Evolutionary conservation across 148 eudicot genomes (phyloP), one percentile per base, ranked within the genome.

Genomic region (Arbutus unedo): DNA sequence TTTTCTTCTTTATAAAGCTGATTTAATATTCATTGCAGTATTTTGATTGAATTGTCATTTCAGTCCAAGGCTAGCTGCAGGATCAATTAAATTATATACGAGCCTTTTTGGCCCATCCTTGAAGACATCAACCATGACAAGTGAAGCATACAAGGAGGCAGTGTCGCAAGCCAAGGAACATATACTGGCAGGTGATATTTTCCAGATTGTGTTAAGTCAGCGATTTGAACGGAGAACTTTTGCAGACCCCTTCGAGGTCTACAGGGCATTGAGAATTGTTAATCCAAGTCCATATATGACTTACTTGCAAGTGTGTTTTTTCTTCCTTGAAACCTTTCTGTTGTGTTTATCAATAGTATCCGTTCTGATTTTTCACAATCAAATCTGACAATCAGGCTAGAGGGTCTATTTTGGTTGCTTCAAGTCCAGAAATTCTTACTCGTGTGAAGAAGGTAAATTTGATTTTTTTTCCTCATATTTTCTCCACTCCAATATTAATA

Each of bases 201-300:
- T 97, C 88, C 99, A 97, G 84, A 93, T 97, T 79, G 99, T 97
- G 45, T 86, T 97, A 76, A 94, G 98, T 85, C 99, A 97, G 81
- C 97, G 99, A 51, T 97, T 97, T 89, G 99, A 97, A 87, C 89
- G 94, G 76, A 89, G 95, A 62, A 97, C 99, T 62, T 97, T 97
- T 91, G 99, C 99, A 13, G 99, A 97, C 81, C 99, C 99, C 50
- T 97, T 97, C 87, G 99, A 97, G 93, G 92, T 97, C 51, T 97
- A 97, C 83, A 90, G 99, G 86, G 98, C 99, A 74, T 88, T 97
- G 77, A 90, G 99, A 91, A 92, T 97, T 81, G 99, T 97, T 76
- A 97, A 97, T 83, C 99, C 99, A 81, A 97, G 99, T 82, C 99
- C 99, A 13, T 97, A 94, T 83, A 97, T 97, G 99, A 93, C 94